These are phyloP conservation scores for Kodamaea lidongshanica DNA, from an alignment of 805 yeast species.

Conservation along the genomic window DNA sequence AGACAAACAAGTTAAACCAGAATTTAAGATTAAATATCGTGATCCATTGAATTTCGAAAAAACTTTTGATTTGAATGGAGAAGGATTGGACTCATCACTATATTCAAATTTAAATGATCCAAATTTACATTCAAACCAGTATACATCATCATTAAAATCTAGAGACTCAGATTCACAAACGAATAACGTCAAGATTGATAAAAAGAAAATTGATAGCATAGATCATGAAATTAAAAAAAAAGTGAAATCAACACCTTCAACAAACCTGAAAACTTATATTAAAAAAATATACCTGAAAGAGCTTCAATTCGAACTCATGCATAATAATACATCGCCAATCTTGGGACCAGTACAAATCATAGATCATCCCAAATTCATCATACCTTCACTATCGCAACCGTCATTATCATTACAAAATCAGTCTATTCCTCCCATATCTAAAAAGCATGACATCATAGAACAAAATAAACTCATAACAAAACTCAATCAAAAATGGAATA, in stretches of 20 bases:
- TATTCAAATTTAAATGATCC: too few relatives aligned
- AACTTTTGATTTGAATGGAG: too few relatives aligned
- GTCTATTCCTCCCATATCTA: neutral
- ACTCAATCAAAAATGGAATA: slow-evolving; percentile 38
- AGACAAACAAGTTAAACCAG: slow-evolving; percentile 14
- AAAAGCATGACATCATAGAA: slow-evolving; percentile 9
- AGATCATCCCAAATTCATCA: slow-evolving; percentile 10
- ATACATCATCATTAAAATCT: too few relatives aligned
- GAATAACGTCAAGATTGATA: too few relatives aligned
- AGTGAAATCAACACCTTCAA: slow-evolving; percentile 11
- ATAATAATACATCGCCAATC: slow-evolving; percentile 10
- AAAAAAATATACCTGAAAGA: slow-evolving; percentile 35
- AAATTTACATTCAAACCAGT: too few relatives aligned
- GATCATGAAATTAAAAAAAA: slow-evolving; percentile 11
- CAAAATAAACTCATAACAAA: slow-evolving; percentile 30
- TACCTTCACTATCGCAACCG: slow-evolving; percentile 3
- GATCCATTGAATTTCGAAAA: too few relatives aligned
- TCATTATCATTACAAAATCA: slow-evolving; percentile 1
- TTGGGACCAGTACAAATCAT: slow-evolving; percentile 10
- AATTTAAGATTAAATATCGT: slow-evolving; percentile 20
- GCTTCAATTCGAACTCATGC: slow-evolving; percentile 30
- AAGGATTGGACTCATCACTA: too few relatives aligned
- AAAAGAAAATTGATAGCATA: too few relatives aligned
- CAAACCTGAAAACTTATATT: slow-evolving; percentile 21
- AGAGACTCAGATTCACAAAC: too few relatives aligned